Percentiles rank a stretch among this genome's conserved stretches.
phyloP scores from a whole-genome alignment of 441 rosid species.

The Erysimum cheiri region DNA sequence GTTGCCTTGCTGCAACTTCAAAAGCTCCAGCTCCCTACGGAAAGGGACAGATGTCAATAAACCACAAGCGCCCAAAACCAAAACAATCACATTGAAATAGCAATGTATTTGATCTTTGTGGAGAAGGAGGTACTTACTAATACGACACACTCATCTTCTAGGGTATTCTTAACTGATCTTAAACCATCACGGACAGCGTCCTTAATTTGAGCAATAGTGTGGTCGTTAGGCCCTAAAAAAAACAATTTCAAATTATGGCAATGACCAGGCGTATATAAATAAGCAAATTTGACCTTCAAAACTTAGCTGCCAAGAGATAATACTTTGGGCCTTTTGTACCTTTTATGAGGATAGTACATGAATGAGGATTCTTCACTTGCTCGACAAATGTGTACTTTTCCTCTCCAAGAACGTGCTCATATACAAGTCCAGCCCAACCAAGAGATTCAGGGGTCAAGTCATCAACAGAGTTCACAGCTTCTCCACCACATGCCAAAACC shows the following conservation, averaged over 20 bases:
- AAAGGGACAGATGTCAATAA: conserved; percentile 10
- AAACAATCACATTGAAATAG: not conserved
- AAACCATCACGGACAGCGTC: conserved; percentile 96
- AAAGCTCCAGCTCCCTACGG: conserved; percentile 97
- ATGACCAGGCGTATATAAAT: not conserved
- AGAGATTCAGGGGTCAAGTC: conserved; percentile 85
- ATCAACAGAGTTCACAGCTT: conserved; percentile 92
- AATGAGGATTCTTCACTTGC: conserved; percentile 86
- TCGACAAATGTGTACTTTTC: conserved; percentile 96
- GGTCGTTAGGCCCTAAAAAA: conserved; percentile 85
- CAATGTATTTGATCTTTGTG: not conserved
- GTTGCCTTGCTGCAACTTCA: conserved; percentile 94
- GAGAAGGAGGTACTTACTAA: conserved; percentile 59
- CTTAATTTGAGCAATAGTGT: conserved; percentile 96
- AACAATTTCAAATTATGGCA: not conserved
- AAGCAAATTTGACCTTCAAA: not conserved
- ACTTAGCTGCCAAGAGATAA: not conserved
- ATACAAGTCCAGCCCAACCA: conserved; percentile 98
- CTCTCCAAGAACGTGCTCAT: conserved; percentile 93
- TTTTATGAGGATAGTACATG: conserved; percentile 91
- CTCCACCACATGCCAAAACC: conserved; percentile 97
- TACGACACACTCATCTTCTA: conserved; percentile 91
- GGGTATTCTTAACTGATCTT: conserved; percentile 89
- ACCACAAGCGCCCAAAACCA: conserved; percentile 7
- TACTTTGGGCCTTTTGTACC: conserved; percentile 49